phyloP scores from a whole-genome alignment of 208 protist genomes.

The Trypanosoma boissoni region DNA sequence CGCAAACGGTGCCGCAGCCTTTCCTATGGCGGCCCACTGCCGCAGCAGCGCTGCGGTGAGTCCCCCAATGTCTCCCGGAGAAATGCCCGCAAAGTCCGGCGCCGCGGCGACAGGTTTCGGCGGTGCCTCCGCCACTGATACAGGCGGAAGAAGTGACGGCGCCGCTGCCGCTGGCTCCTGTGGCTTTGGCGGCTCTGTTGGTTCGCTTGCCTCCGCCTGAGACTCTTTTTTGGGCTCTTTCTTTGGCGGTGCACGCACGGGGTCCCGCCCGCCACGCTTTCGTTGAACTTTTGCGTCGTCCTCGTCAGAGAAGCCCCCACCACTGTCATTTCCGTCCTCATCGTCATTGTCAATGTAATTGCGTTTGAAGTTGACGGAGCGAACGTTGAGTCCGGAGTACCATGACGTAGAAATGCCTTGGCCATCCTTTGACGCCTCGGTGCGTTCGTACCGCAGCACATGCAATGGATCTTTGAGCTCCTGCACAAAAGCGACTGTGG shows the following conservation, averaged over 20 bases:
- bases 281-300: not conserved
- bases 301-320: not conserved
- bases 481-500: not conserved
- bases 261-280: not conserved
- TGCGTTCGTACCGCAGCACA: constrained; percentile 19
- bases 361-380: constrained; percentile 19
- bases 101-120: not conserved
- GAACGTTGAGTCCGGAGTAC: constrained; percentile 25
- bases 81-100: constrained; percentile 10
- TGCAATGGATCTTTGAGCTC: constrained; percentile 13
- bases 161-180: not conserved
- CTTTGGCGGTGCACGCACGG: too few relatives aligned
- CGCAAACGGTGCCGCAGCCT: constrained; percentile 34
- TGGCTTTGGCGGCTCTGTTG: not conserved
- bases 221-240: too few relatives aligned
- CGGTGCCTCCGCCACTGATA: not conserved
- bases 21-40: constrained; percentile 24
- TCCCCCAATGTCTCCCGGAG: constrained; percentile 9
- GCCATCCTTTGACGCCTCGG: constrained; percentile 11
- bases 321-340: constrained; percentile 1
- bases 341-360: constrained; percentile 30
- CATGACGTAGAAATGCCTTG: constrained; percentile 29
- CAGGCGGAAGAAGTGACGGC: not conserved
- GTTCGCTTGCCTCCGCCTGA: not conserved
- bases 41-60: constrained; percentile 23